Conservation (phyloP, 345 rosid species). For the Sisymbrium altissimum region DNA sequence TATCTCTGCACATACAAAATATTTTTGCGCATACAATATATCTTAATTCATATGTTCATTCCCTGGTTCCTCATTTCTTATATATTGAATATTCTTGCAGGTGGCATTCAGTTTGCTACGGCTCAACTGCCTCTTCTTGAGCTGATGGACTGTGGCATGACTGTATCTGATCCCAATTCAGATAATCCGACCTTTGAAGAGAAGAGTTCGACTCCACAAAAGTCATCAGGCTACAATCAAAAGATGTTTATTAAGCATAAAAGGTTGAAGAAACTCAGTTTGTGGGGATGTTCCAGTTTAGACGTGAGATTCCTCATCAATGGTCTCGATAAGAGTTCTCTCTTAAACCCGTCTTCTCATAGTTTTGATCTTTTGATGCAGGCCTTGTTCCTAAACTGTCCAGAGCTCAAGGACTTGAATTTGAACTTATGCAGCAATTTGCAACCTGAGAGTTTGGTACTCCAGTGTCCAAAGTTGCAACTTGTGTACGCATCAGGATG, state of each 20-base stretch:
- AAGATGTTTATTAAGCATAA: slow-evolving; percentile 85
- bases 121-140: slow-evolving; percentile 94
- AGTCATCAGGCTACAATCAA: slow-evolving; percentile 57
- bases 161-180: slow-evolving; percentile 62
- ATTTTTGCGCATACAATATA: background rate
- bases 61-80: slow-evolving; percentile 12
- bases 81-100: slow-evolving; percentile 37
- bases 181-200: slow-evolving; percentile 39
- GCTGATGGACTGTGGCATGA: slow-evolving; percentile 99
- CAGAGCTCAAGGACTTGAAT: slow-evolving; percentile 84
- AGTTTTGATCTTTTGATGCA: slow-evolving; percentile 42
- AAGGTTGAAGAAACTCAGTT: slow-evolving; percentile 77
- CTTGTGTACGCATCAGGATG: slow-evolving; percentile 84
- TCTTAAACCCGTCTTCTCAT: slow-evolving; percentile 21
- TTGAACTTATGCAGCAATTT: slow-evolving; percentile 73
- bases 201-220: slow-evolving; percentile 39
- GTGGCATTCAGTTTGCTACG: slow-evolving; percentile 97
- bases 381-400: slow-evolving; percentile 87
- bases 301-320: slow-evolving; percentile 57
- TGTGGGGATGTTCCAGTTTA: slow-evolving; percentile 98
- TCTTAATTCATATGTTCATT: background rate
- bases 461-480: slow-evolving; percentile 83
- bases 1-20: no score
- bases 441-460: slow-evolving; percentile 69
- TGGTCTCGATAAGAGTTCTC: background rate